Evolutionary conservation across 1,284 basidiomycete species (phyloP), one percentile per base, ranked within the genome.

Genomic region (Microbotryum intermedium): DNA sequence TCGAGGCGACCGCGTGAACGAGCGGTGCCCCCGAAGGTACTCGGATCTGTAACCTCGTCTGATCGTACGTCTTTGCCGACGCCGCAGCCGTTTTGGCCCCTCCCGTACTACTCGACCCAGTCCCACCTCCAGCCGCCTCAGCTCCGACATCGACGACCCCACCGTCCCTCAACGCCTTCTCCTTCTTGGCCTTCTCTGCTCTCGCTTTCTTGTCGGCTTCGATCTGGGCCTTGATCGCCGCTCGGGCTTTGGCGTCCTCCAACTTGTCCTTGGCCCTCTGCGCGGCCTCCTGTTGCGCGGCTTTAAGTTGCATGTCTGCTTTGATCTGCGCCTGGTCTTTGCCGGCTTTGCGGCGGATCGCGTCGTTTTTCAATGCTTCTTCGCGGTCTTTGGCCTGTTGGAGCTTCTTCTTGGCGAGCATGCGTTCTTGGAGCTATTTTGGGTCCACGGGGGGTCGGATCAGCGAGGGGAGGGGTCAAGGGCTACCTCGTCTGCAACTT

Each of bases 151-250:
- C 53, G 28, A 61, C 46, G 44, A 29, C 54, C 76, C 78, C 23
- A 76, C 76, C 91, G 50, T 91, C 88, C 44, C 91, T 82, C 13
- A 90, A 73, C 0, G 89, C 90, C 74, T 94, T 95, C 75, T 94
- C 92, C 11, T 83, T 79, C 0, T 90, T 90, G 1, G 84, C 80
- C 71, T 88, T 91, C 71, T 88, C 90, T 0, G 88, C 88, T n/a
- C 92, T 83, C 26, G 83, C 84, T 59, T 82, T 82, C 77, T 90
- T 95, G 78, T 95, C 92, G 1, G 86, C 87, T 75, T 94, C 92
- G 67, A 97, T 95, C 74, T 94, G 90, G 0, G 86, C 88, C 72
- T 89, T 90, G 70, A 94, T 79, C 4, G 87, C 87, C 3, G 87
- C 88, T 62, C 79, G 84, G 2, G 90, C 91, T 72, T 84, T 84